Conservation (phyloP, 2,329 filamentous ascomycete genomes). For the Colletotrichum gigasporum region DNA sequence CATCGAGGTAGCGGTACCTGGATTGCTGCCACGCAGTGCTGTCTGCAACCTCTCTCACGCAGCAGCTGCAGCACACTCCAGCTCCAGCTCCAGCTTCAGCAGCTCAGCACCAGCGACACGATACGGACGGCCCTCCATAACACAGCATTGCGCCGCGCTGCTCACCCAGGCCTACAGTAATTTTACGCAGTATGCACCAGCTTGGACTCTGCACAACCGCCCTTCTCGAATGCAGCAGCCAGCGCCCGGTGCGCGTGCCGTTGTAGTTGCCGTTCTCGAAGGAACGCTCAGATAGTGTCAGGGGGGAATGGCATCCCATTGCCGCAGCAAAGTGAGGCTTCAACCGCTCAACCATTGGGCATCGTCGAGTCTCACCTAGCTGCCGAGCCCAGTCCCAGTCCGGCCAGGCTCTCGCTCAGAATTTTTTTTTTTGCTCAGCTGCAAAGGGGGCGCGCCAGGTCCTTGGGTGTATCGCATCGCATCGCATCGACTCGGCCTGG, state of each 20-base stretch:
- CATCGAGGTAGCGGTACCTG: slow-evolving; percentile 17
- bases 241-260: not conserved
- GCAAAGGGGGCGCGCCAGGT: slow-evolving; percentile 8
- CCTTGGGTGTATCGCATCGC: slow-evolving; percentile 2
- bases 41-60: not conserved
- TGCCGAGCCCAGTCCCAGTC: slow-evolving; percentile 15
- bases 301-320: not conserved
- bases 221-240: slow-evolving; percentile 8
- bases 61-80: not conserved
- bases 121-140: slow-evolving; percentile 3
- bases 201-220: not conserved
- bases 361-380: slow-evolving; percentile 23
- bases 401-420: not conserved
- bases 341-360: slow-evolving; percentile 22
- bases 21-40: not conserved
- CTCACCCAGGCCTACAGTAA: no score
- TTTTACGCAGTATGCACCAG: not conserved
- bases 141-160: no score
- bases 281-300: slow-evolving; percentile 3
- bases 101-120: not conserved
- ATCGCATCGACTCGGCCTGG: slow-evolving; percentile 5
- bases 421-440: not conserved
- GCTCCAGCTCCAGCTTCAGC: no score
- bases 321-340: slow-evolving; percentile 25
- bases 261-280: not conserved